Evolutionary conservation across 129 eudicot species (phyloP).

Genomic region (Artemisia tridentata): DNA sequence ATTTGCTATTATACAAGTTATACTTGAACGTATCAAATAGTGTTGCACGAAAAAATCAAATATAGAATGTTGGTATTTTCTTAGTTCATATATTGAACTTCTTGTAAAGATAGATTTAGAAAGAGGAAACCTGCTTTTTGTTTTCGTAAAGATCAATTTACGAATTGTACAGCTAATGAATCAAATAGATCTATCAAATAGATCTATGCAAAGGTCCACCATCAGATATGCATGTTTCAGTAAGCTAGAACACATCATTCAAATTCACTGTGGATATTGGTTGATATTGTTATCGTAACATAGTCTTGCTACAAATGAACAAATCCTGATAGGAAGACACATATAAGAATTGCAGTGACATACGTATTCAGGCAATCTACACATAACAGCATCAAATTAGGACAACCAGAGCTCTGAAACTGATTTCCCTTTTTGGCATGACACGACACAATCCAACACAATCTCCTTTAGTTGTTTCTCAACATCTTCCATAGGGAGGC

Average conservation of each 20-base stretch:
- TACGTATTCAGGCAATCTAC: constrained; percentile 7
- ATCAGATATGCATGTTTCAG: not conserved
- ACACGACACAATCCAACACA: constrained; percentile 49
- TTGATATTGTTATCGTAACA: not conserved
- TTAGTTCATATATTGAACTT: too few relatives aligned
- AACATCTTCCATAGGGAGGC: constrained; percentile 67
- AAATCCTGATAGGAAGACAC: not conserved
- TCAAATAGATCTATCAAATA: too few relatives aligned
- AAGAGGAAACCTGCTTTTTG: too few relatives aligned
- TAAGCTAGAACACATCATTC: not conserved
- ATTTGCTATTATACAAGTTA: too few relatives aligned
- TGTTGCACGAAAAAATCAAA: too few relatives aligned
- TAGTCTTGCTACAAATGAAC: not conserved
- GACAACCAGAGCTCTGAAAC: constrained; percentile 56
- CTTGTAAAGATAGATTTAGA: too few relatives aligned
- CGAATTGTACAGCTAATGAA: too few relatives aligned
- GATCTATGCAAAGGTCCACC: too few relatives aligned
- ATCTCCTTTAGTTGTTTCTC: constrained; percentile 58
- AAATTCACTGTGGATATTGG: not conserved
- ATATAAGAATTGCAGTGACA: constrained; percentile 5
- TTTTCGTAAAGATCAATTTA: too few relatives aligned
- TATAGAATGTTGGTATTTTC: too few relatives aligned
- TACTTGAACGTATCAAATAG: too few relatives aligned
- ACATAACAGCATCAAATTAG: constrained; percentile 21
- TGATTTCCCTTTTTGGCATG: constrained; percentile 69